Conservation (phyloP, 345 rosid genomes). For the Reutealis trisperma region DNA sequence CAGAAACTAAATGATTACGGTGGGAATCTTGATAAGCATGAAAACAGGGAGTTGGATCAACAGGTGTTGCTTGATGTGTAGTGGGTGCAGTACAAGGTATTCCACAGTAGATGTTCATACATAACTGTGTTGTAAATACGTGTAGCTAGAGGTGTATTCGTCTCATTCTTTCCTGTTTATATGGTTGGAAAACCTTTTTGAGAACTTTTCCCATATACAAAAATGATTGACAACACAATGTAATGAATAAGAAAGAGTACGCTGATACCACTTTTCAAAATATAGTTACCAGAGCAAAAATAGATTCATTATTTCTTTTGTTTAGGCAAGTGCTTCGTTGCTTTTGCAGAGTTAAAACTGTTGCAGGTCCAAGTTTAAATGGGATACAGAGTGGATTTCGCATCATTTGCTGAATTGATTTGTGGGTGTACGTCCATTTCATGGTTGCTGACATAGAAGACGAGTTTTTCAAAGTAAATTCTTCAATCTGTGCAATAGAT, state of each 20-base stretch:
- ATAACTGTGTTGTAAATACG: slow-evolving; percentile 38
- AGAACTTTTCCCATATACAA: slow-evolving; percentile 11
- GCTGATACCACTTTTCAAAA: slow-evolving; percentile 1
- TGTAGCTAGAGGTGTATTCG: slow-evolving; percentile 27
- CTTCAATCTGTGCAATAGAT: too few relatives aligned
- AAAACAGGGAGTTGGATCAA: slow-evolving; percentile 34
- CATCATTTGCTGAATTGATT: too few relatives aligned
- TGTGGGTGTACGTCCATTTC: too few relatives aligned
- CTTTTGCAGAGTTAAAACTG: too few relatives aligned
- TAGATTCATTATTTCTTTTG: background rate
- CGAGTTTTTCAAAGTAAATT: too few relatives aligned
- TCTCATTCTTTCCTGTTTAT: slow-evolving; percentile 54
- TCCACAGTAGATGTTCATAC: background rate
- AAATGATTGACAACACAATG: slow-evolving; percentile 6
- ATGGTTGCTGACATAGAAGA: too few relatives aligned
- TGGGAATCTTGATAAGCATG: slow-evolving; percentile 26
- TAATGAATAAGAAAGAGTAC: slow-evolving; percentile 23
- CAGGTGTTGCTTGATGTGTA: slow-evolving; percentile 38
- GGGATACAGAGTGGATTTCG: too few relatives aligned
- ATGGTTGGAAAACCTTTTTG: slow-evolving; percentile 25
- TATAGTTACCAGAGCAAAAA: background rate
- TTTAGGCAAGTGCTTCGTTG: too few relatives aligned
- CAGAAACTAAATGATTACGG: slow-evolving; percentile 39
- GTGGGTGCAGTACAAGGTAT: background rate
- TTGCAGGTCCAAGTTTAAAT: too few relatives aligned